Evolutionary conservation across 2,329 filamentous ascomycete genomes (phyloP).

Genomic region (Alternaria tenuissima): DNA sequence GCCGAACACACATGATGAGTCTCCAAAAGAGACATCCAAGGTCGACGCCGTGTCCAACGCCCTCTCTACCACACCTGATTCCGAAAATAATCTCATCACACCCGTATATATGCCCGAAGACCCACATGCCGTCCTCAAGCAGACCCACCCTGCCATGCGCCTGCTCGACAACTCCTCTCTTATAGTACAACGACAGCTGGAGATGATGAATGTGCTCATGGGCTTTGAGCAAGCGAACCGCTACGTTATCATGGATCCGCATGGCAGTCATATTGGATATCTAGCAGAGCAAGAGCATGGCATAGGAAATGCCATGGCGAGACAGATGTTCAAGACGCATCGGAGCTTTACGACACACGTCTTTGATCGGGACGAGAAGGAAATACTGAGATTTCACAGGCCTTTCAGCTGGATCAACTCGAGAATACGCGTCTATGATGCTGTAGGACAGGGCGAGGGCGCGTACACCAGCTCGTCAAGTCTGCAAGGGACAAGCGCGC

Average conservation of each 20-base stretch:
- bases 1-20: conserved; percentile 16
- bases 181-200: conserved; percentile 69
- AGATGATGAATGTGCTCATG: conserved; percentile 72
- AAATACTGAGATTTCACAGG: conserved; percentile 68
- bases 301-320: conserved; percentile 62
- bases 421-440: conserved; percentile 55
- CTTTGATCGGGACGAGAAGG: conserved; percentile 67
- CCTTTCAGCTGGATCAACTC: conserved; percentile 72
- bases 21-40: conserved; percentile 33
- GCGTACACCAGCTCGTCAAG: conserved; percentile 53
- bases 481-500: conserved; percentile 55
- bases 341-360: conserved; percentile 71
- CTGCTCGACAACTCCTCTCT: conserved; percentile 69
- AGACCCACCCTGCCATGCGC: conserved; percentile 64
- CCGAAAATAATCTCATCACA: conserved; percentile 62
- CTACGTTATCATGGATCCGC: conserved; percentile 71
- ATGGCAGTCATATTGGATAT: conserved; percentile 70
- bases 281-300: conserved; percentile 70
- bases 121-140: conserved; percentile 65
- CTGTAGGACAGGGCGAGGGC: conserved; percentile 27
- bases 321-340: conserved; percentile 69
- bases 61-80: conserved; percentile 53
- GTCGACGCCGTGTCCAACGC: conserved; percentile 55
- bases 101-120: conserved; percentile 70
- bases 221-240: conserved; percentile 73